A percentile compares a stretch with the other conserved stretches of the same genome.
Evolutionary conservation across 441 rosid genomes (phyloP).

Genomic region (Gossypium laxum): DNA sequence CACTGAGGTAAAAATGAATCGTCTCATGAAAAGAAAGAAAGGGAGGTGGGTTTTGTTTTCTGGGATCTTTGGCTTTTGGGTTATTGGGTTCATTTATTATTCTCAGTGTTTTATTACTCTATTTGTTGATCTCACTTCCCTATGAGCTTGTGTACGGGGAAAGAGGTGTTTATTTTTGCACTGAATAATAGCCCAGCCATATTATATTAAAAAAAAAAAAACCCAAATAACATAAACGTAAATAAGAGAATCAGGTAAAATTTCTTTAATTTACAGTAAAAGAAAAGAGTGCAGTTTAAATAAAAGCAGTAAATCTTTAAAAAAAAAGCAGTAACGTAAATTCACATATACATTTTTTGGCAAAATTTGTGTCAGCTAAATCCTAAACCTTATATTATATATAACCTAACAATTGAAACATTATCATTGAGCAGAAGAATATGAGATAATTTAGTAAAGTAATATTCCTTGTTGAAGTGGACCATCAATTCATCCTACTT

Average conservation of each 20-base stretch:
- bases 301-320: not conserved
- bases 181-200: too few species aligned
- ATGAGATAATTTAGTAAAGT: constrained; percentile 16
- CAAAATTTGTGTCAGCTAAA: constrained; percentile 7
- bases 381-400: not conserved
- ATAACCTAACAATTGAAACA: not conserved
- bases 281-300: not conserved
- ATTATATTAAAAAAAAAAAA: too few species aligned
- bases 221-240: not conserved
- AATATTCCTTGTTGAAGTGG: not conserved
- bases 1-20: too few species aligned
- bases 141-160: too few species aligned
- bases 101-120: too few species aligned
- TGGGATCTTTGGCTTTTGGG: too few species aligned
- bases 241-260: not conserved
- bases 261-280: constrained; percentile 9
- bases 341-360: constrained; percentile 12
- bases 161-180: too few species aligned
- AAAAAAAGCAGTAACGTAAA: not conserved
- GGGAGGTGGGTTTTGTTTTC: too few species aligned
- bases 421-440: constrained; percentile 6
- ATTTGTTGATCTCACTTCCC: too few species aligned
- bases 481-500: constrained; percentile 33
- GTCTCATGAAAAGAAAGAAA: too few species aligned
- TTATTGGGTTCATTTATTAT: too few species aligned